These are phyloP conservation scores for Rhodotorula sp. DNA, from an alignment of 1,284 basidiomycete species.

Conservation along the genomic window DNA sequence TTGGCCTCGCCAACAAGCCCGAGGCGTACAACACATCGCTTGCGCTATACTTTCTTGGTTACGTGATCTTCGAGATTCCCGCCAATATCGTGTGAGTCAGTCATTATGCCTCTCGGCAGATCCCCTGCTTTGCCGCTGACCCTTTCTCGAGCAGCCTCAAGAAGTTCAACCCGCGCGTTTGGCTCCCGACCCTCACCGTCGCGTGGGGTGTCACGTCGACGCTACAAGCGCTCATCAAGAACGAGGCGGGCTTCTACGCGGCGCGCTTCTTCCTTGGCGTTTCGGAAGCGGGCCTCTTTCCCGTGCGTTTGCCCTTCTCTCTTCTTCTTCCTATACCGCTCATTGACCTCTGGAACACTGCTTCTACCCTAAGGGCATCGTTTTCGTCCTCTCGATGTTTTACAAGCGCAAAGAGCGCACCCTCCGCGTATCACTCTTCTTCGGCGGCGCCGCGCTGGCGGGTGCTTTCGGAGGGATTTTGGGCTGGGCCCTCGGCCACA, in stretches of 20 bases:
- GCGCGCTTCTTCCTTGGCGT: slow-evolving; percentile 62
- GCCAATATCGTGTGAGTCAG: slow-evolving; percentile 35
- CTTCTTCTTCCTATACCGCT: neutral
- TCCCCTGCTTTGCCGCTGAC: neutral
- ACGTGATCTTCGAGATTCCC: slow-evolving; percentile 43
- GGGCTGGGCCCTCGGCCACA: slow-evolving; percentile 18
- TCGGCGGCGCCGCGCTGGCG: slow-evolving; percentile 60
- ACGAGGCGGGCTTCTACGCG: slow-evolving; percentile 61
- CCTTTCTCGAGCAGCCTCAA: slow-evolving; percentile 44
- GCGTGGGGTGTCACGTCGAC: slow-evolving; percentile 65
- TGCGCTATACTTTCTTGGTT: slow-evolving; percentile 24
- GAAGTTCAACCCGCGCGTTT: slow-evolving; percentile 55
- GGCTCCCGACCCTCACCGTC: slow-evolving; percentile 64
- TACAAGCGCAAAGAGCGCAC: slow-evolving; percentile 63
- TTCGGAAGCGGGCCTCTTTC: slow-evolving; percentile 59
- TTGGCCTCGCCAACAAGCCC: slow-evolving; percentile 15
- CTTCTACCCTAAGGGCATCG: too few relatives aligned
- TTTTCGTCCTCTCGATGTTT: slow-evolving; percentile 65
- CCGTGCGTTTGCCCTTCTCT: neutral
- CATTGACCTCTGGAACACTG: too few relatives aligned
- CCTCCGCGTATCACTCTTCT: slow-evolving; percentile 64
- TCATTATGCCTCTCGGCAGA: slow-evolving; percentile 8
- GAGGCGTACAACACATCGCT: slow-evolving; percentile 30
- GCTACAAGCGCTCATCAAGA: slow-evolving; percentile 62
- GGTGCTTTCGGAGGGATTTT: slow-evolving; percentile 60